phyloP scores from a whole-genome alignment of 2,329 filamentous ascomycete genomes.

The Trichophyton benhamiae region DNA sequence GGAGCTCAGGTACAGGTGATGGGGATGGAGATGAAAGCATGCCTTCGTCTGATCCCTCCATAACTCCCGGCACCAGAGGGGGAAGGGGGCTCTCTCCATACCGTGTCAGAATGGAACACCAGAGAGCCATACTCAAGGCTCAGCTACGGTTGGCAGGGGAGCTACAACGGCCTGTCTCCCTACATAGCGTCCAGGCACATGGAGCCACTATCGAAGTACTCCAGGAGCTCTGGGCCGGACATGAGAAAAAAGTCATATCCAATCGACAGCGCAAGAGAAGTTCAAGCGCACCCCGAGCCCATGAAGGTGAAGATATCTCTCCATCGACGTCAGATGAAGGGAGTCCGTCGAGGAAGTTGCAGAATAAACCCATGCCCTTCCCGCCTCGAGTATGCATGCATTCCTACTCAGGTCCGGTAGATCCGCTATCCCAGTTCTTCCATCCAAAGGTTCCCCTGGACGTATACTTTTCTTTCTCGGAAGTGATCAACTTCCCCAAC shows the following conservation, averaged over 20 bases:
- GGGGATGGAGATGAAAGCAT: conserved; percentile 9
- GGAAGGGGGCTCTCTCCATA: conserved; percentile 47
- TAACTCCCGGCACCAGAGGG: conserved; percentile 50
- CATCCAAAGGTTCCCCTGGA: conserved; percentile 58
- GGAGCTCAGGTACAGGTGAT: conserved; percentile 24
- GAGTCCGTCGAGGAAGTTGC: neutral
- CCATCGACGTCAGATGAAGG: conserved; percentile 13
- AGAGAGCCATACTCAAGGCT: conserved; percentile 44
- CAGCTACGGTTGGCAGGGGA: conserved; percentile 50
- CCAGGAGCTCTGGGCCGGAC: conserved; percentile 45
- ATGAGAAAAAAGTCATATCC: conserved; percentile 40
- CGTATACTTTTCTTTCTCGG: conserved; percentile 82
- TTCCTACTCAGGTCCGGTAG: conserved; percentile 70
- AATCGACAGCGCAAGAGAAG: conserved; percentile 35
- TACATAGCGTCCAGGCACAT: conserved; percentile 54
- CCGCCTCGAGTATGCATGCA: conserved; percentile 87
- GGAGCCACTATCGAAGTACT: conserved; percentile 46
- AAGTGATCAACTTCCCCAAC: conserved; percentile 62
- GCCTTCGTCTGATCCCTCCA: conserved; percentile 15
- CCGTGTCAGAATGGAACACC: conserved; percentile 45
- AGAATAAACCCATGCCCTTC: conserved; percentile 45
- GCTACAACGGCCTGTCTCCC: conserved; percentile 44
- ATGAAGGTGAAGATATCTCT: conserved; percentile 20
- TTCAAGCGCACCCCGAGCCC: conserved; percentile 22
- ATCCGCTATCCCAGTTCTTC: conserved; percentile 67